A percentile compares a stretch with the other conserved stretches of the same genome.
phyloP scores from a whole-genome alignment of 495 filamentous ascomycete species.

The Glutinoglossum americanum region DNA sequence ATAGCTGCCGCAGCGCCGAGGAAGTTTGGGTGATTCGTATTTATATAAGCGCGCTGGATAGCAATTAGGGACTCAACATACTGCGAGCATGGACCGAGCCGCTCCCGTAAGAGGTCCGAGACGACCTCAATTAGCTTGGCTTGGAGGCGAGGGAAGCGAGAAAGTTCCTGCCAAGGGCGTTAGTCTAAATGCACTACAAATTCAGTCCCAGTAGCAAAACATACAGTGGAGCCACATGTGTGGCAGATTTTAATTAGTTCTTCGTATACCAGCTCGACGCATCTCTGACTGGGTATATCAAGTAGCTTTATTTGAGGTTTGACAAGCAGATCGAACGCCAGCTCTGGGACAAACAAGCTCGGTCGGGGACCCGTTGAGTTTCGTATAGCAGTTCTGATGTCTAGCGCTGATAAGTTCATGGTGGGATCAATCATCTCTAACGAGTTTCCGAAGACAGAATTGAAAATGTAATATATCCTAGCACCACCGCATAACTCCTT shows the following conservation, averaged over 20 bases:
- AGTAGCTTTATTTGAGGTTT: constrained; percentile 97
- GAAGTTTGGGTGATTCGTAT: constrained; percentile 99
- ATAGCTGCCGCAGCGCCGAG: constrained; percentile 94
- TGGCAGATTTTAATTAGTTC: constrained; percentile 99
- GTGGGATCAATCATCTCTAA: constrained; percentile 92
- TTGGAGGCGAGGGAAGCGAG: constrained; percentile 80
- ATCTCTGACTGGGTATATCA: constrained; percentile 86
- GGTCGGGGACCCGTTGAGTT: constrained; percentile 95
- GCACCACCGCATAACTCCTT: constrained; percentile 96
- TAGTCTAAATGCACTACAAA: neutral
- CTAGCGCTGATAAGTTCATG: constrained; percentile 79
- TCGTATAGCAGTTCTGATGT: constrained; percentile 93
- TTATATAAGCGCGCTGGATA: constrained; percentile 96
- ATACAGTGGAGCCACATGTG: constrained; percentile 69
- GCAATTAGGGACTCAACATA: constrained; percentile 95
- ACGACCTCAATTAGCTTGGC: constrained; percentile 97
- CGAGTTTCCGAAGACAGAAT: constrained; percentile 95
- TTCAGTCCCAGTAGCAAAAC: neutral
- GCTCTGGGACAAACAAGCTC: constrained; percentile 88
- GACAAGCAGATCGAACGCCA: constrained; percentile 91
- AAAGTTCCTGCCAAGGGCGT: constrained; percentile 32
- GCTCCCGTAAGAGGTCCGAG: constrained; percentile 83
- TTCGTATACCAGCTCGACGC: constrained; percentile 95
- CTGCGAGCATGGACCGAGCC: constrained; percentile 62
- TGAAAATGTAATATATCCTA: constrained; percentile 98